Evolutionary conservation across 495 filamentous ascomycete genomes (phyloP).

Genomic region (Xylaria intraflava): DNA sequence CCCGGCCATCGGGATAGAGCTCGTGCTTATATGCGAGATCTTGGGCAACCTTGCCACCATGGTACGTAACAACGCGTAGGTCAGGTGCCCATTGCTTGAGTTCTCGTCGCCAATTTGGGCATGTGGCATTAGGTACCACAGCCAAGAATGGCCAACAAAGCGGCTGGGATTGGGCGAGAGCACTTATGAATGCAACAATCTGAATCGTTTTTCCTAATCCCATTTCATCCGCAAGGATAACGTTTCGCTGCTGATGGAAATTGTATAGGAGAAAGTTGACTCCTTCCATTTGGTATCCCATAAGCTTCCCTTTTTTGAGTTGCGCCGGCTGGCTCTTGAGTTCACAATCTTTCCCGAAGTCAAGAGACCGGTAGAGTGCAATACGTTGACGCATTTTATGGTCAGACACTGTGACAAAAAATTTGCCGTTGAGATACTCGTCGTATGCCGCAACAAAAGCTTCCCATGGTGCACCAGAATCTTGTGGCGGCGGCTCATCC

Average conservation of each 20-base stretch:
- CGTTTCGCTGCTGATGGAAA: slow-evolving; percentile 71
- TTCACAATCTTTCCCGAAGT: slow-evolving; percentile 61
- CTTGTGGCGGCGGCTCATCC: slow-evolving; percentile 71
- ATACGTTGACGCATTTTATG: slow-evolving; percentile 54
- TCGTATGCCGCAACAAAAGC: slow-evolving; percentile 77
- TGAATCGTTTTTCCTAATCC: slow-evolving; percentile 97
- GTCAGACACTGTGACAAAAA: slow-evolving; percentile 52
- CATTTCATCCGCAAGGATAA: slow-evolving; percentile 98
- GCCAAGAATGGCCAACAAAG: slow-evolving; percentile 87
- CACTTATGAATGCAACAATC: slow-evolving; percentile 73
- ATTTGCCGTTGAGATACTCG: slow-evolving; percentile 71
- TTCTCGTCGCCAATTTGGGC: slow-evolving; percentile 94
- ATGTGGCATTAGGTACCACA: slow-evolving; percentile 90
- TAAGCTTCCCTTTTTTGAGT: slow-evolving; percentile 71
- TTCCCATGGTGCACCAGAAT: slow-evolving; percentile 62
- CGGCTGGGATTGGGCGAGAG: slow-evolving; percentile 66
- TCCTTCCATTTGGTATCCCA: slow-evolving; percentile 91
- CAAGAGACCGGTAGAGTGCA: slow-evolving; percentile 49
- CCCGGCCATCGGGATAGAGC: slow-evolving; percentile 57
- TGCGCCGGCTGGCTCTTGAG: slow-evolving; percentile 66
- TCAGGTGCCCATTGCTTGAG: slow-evolving; percentile 89
- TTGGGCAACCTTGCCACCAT: slow-evolving; percentile 64
- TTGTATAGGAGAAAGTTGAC: slow-evolving; percentile 97
- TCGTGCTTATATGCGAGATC: slow-evolving; percentile 69
- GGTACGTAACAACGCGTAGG: slow-evolving; percentile 84